Conservation (phyloP, 495 filamentous ascomycete species). For the Parachaetomium inaequale region DNA sequence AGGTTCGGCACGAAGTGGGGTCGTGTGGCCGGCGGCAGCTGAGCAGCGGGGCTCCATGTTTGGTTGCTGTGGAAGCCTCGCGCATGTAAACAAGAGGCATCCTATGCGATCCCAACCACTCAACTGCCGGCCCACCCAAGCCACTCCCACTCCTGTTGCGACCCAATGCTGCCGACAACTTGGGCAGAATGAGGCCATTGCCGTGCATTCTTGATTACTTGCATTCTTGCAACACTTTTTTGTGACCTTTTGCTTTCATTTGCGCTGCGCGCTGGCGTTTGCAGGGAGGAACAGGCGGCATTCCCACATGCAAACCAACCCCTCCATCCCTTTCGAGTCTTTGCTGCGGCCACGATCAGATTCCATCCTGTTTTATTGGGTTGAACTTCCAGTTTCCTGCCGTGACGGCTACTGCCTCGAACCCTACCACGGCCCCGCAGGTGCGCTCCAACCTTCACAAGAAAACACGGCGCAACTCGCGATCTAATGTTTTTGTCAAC, state of each 20-base stretch:
- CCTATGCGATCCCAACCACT: slow-evolving; percentile 16
- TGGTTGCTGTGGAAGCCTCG: slow-evolving; percentile 18
- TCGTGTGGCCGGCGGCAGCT: neutral
- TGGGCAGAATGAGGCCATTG: slow-evolving; percentile 17
- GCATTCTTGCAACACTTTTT: slow-evolving; percentile 11
- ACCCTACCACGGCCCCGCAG: neutral
- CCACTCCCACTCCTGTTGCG: slow-evolving; percentile 15
- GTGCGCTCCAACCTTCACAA: slow-evolving; percentile 6
- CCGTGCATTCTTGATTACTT: neutral
- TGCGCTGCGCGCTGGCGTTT: slow-evolving; percentile 25
- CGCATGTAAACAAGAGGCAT: slow-evolving; percentile 22
- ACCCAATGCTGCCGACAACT: slow-evolving; percentile 14
- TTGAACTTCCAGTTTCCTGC: neutral
- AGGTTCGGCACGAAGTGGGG: neutral
- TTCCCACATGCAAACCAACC: neutral
- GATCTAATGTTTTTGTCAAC: slow-evolving; percentile 26
- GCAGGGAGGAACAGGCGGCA: neutral
- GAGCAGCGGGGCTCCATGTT: neutral
- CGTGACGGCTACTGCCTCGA: slow-evolving; percentile 10
- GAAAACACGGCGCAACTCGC: slow-evolving; percentile 13
- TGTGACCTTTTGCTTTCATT: slow-evolving; percentile 15
- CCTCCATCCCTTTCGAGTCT: neutral
- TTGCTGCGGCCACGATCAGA: neutral
- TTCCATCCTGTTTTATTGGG: neutral
- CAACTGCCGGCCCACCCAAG: slow-evolving; percentile 21